A percentile compares a stretch with the other conserved stretches of the same genome.
These are phyloP conservation scores for Neonectria coccinea DNA, from an alignment of 2,329 filamentous ascomycete genomes.

Conservation along the genomic window DNA sequence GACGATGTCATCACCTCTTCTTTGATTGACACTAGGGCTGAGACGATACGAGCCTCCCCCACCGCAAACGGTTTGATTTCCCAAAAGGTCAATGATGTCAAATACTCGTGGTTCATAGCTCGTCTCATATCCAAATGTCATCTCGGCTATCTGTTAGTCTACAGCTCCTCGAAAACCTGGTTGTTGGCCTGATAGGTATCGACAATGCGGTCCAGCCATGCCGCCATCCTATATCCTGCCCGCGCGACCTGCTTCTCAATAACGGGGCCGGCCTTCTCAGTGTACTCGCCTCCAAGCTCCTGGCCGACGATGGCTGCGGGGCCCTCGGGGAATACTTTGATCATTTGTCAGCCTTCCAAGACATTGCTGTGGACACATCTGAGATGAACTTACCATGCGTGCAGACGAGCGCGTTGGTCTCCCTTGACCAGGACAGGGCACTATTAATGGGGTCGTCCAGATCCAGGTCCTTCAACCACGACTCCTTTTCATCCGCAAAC, in stretches of 20 bases:
- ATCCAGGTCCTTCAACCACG: conserved; percentile 70
- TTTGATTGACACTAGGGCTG: conserved; percentile 13
- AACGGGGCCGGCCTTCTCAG: conserved; percentile 70
- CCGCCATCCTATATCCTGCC: conserved; percentile 75
- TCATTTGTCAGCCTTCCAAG: conserved; percentile 33
- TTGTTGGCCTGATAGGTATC: conserved; percentile 48
- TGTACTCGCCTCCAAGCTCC: conserved; percentile 74
- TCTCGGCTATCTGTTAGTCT: conserved; percentile 16
- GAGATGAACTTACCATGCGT: conserved; percentile 62
- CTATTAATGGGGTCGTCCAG: conserved; percentile 66
- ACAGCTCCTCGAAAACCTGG: conserved; percentile 46
- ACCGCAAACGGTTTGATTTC: conserved; percentile 5
- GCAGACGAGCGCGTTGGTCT: conserved; percentile 73
- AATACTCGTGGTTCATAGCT: neutral
- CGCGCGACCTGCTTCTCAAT: conserved; percentile 75
- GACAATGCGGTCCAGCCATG: conserved; percentile 74
- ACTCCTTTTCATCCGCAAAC: conserved; percentile 61
- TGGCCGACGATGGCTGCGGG: conserved; percentile 66
- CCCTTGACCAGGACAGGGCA: conserved; percentile 72
- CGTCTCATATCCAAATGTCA: conserved; percentile 15
- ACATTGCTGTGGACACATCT: conserved; percentile 4
- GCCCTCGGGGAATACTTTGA: conserved; percentile 70
- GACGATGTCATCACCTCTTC: conserved; percentile 13
- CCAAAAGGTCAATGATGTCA: conserved; percentile 7
- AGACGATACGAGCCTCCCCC: conserved; percentile 5